A percentile compares a stretch with the other conserved stretches of the same genome.
Evolutionary conservation across 2,329 filamentous ascomycete genomes (phyloP).

Genomic region (Lithohypha guttulata): DNA sequence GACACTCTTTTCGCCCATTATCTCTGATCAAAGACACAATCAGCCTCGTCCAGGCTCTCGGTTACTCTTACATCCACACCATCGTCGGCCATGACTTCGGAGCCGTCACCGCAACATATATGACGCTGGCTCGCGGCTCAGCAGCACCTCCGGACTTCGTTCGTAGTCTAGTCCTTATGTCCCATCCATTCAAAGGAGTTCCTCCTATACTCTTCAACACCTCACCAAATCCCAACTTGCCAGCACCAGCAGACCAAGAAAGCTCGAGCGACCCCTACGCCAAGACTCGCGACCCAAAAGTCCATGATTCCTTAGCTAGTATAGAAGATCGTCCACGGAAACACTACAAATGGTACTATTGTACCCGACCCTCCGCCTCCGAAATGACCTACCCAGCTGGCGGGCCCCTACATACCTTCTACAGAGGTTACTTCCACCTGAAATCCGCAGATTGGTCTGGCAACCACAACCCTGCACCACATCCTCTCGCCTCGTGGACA

Average conservation of each 20-base stretch:
- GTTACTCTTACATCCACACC: slow-evolving; percentile 47
- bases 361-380: slow-evolving; percentile 26
- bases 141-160: slow-evolving; percentile 48
- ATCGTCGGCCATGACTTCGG: slow-evolving; percentile 60
- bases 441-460: slow-evolving; percentile 52
- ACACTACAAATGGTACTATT: slow-evolving; percentile 56
- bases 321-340: slow-evolving; percentile 48
- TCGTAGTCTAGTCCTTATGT: slow-evolving; percentile 50
- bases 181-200: slow-evolving; percentile 51
- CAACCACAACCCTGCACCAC: slow-evolving; percentile 36
- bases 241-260: slow-evolving; percentile 9
- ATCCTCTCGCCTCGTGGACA: slow-evolving; percentile 44
- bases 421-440: slow-evolving; percentile 58
- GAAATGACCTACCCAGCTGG: slow-evolving; percentile 33
- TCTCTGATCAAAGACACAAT: slow-evolving; percentile 53
- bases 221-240: slow-evolving; percentile 31
- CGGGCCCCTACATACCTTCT: slow-evolving; percentile 44
- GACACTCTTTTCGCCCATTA: slow-evolving; percentile 41
- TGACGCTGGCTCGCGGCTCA: slow-evolving; percentile 43
- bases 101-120: slow-evolving; percentile 48
- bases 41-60: slow-evolving; percentile 49
- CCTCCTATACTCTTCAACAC: slow-evolving; percentile 39
- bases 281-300: slow-evolving; percentile 12
- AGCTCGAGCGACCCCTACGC: slow-evolving; percentile 9
- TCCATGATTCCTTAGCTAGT: slow-evolving; percentile 25